Evolutionary conservation across 768 basidiomycete species (phyloP).

Genomic region (Amanita fuliginea): DNA sequence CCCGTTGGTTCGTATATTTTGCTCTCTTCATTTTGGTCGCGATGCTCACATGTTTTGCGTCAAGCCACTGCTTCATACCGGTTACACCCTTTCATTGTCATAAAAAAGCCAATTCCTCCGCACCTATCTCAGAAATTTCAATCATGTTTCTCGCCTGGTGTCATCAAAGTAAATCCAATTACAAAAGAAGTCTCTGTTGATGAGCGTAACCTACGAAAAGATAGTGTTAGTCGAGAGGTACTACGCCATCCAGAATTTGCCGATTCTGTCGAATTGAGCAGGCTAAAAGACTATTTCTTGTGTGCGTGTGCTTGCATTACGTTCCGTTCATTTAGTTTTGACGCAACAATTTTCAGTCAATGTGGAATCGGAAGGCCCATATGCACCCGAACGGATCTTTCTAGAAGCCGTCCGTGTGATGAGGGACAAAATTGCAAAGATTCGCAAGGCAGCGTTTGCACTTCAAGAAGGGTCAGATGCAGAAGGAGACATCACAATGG

Average conservation of each 20-base stretch:
- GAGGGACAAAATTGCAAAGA: conserved; percentile 60
- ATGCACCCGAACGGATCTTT: conserved; percentile 73
- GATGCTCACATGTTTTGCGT: background rate
- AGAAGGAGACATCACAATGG: conserved; percentile 43
- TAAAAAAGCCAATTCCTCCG: conserved; percentile 64
- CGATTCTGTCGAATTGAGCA: conserved; percentile 68
- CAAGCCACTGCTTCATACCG: conserved; percentile 94
- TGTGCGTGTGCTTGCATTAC: conserved; percentile 39
- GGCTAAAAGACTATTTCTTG: conserved; percentile 87
- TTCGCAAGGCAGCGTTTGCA: conserved; percentile 48
- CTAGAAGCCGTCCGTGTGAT: conserved; percentile 75
- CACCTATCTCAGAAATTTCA: conserved; percentile 75
- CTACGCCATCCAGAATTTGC: conserved; percentile 86
- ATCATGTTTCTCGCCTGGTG: conserved; percentile 79
- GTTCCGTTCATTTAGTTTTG: background rate
- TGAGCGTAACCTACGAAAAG: conserved; percentile 57
- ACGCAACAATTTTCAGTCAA: conserved; percentile 43
- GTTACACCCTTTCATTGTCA: conserved; percentile 75
- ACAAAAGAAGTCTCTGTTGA: conserved; percentile 57
- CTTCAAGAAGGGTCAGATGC: conserved; percentile 27
- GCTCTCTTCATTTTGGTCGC: background rate
- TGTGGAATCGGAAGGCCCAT: conserved; percentile 86
- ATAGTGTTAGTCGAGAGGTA: conserved; percentile 88
- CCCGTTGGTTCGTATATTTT: conserved; percentile 66
- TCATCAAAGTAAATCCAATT: conserved; percentile 49